Base-by-base conservation (phyloP, 768 basidiomycete species). In the Lactarius sanguifluus region DNA sequence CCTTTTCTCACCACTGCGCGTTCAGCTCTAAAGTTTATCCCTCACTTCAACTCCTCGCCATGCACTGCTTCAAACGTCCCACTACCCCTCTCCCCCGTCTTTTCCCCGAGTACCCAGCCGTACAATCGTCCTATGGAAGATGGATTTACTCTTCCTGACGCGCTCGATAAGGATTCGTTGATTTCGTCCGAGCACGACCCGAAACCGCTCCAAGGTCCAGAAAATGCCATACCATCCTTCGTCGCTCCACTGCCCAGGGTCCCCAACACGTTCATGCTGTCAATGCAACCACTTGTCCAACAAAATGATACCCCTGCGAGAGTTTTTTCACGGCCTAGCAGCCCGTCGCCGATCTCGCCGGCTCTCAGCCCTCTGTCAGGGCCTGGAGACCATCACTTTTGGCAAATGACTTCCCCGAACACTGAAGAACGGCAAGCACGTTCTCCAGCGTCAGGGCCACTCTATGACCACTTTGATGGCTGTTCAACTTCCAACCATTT, bases 261-360 rank as follows among this genome's bases (percentile, higher is more conserved):
- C 50, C 12, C 58, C 34, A 38, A 30, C 43, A 18, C 25, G 36
- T 47, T 32, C 34, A 25, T 16, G 34, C 41, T 3, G 2, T 41
- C 61, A 10, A 45, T 23, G 8, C 66, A 23, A 20, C 36, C 62
- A 54, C 62, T 63, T 55, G 50, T 63, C 57, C 41, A 47, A 38
- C 50, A 28, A 54, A 10, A 18, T 38, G 58, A 56, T 45, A 16
- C 16, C 25, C 10, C 32, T 41, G 41, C 25, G 16, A 18, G n/a
- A n/a, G 4, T n/a, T 38, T 54, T 59, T 57, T 67, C 66, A 13
- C 41, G 40, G 2, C 41, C 62, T 23, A 6, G 9, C 50, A 67
- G 62, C 25, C 41, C 62, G 9, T 12, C 65, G 59, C 55, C 43
- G 25, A 18, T 58, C 10, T 62, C 65, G 41, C 61, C 59, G 57